A percentile compares a stretch with the other conserved stretches of the same genome.
phyloP scores from a whole-genome alignment of 2,329 filamentous ascomycete species.

The Hortaea werneckii region DNA sequence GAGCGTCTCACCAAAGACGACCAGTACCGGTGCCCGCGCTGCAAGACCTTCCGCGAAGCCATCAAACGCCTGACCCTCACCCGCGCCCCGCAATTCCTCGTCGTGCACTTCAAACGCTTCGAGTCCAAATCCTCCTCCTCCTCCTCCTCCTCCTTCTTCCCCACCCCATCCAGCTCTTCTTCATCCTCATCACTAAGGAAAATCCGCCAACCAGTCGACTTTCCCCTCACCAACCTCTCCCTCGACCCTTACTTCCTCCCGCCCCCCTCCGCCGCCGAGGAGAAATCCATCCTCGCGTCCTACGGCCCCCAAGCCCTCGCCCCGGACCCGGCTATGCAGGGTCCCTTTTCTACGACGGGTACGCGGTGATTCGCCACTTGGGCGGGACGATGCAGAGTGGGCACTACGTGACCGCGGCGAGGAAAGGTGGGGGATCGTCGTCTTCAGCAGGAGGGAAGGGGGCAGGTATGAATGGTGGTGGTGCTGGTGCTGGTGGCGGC shows the following conservation, averaged over 20 bases:
- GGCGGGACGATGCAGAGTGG: conserved; percentile 59
- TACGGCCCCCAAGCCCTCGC: conserved; percentile 11
- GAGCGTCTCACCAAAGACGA: conserved; percentile 59
- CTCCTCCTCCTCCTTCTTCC: conserved; percentile 27
- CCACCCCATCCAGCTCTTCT: too few species aligned
- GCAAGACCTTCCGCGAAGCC: conserved; percentile 56
- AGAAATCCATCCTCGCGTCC: conserved; percentile 6
- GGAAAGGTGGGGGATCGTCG: conserved; percentile 20
- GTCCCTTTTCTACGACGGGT: conserved; percentile 69
- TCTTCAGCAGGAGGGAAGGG: too few species aligned
- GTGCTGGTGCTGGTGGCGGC: too few species aligned
- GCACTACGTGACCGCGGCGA: conserved; percentile 64
- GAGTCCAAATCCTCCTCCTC: conserved; percentile 40
- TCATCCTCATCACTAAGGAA: conserved; percentile 39
- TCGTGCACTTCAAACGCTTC: conserved; percentile 67
- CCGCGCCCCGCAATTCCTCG: conserved; percentile 67
- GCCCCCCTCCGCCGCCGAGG: conserved; percentile 27
- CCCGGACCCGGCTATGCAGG: conserved; percentile 33
- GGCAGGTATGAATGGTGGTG: too few species aligned
- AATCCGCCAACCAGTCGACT: conserved; percentile 60
- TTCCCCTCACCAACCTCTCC: conserved; percentile 62
- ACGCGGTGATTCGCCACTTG: conserved; percentile 70
- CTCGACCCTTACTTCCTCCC: conserved; percentile 51
- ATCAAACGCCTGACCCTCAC: conserved; percentile 65
- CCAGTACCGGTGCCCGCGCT: conserved; percentile 63